Evolutionary conservation across 495 filamentous ascomycete species (phyloP).

Genomic region (Chaetomidium leptoderma): DNA sequence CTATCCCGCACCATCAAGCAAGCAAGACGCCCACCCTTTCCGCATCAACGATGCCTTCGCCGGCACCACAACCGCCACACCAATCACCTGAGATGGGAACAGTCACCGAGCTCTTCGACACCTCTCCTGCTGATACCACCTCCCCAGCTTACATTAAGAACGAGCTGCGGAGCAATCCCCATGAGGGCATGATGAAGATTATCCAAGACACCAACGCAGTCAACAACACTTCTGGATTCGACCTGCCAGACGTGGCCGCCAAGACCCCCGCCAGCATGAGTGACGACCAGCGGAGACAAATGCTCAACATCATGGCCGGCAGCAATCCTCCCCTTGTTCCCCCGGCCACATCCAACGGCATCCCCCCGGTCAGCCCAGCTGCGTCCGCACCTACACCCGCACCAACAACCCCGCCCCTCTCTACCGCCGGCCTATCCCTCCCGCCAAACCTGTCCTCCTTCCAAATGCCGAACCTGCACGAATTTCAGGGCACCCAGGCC

Average conservation of each 20-base stretch:
- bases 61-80: conserved; percentile 20
- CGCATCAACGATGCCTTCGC: conserved; percentile 28
- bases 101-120: conserved; percentile 48
- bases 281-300: conserved; percentile 68
- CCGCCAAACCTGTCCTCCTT: conserved; percentile 56
- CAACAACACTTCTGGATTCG: conserved; percentile 45
- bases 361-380: conserved; percentile 13
- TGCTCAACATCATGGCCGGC: conserved; percentile 72
- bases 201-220: conserved; percentile 75
- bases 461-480: conserved; percentile 50
- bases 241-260: conserved; percentile 74
- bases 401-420: conserved; percentile 21
- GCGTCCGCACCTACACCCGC: conserved; percentile 25
- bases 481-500: conserved; percentile 59
- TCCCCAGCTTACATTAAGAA: conserved; percentile 44
- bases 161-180: conserved; percentile 48
- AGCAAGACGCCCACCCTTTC: conserved; percentile 29
- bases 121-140: conserved; percentile 35
- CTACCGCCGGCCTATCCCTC: conserved; percentile 40
- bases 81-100: conserved; percentile 38
- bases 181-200: conserved; percentile 79
- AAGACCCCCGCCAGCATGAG: conserved; percentile 66
- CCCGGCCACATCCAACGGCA: conserved; percentile 3
- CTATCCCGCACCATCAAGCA: conserved; percentile 37
- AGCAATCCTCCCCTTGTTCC: conserved; percentile 12